These are phyloP conservation scores for Fusarium dimerum DNA, from an alignment of 2,329 filamentous ascomycete species.

Conservation along the genomic window DNA sequence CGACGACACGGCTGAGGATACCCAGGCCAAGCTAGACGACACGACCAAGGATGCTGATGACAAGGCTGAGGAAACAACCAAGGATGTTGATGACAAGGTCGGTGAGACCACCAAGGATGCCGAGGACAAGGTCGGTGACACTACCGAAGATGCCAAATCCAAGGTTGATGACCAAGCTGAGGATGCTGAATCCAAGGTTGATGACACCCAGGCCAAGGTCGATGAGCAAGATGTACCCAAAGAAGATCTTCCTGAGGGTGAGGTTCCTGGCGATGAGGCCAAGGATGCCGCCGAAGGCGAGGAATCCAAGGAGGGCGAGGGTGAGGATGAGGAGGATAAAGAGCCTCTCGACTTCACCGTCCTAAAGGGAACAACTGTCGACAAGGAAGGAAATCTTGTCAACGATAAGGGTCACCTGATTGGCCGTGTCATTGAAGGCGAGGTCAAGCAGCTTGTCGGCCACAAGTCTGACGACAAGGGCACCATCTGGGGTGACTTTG, in stretches of 20 bases:
- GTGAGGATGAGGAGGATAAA: not conserved
- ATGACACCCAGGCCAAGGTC: conserved; percentile 19
- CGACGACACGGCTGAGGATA: conserved; percentile 20
- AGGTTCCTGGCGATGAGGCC: conserved; percentile 24
- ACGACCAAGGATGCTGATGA: conserved; percentile 13
- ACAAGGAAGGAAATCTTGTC: conserved; percentile 59
- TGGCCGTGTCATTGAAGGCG: conserved; percentile 67
- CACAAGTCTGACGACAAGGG: conserved; percentile 67
- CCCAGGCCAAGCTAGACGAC: conserved; percentile 4
- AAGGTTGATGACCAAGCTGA: conserved; percentile 1
- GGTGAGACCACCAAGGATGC: conserved; percentile 4
- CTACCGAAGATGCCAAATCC: not conserved
- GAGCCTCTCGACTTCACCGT: conserved; percentile 16
- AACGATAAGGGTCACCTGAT: conserved; percentile 54
- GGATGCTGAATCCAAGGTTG: conserved; percentile 8
- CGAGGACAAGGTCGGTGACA: not conserved
- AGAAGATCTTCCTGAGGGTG: conserved; percentile 19
- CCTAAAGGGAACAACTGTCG: conserved; percentile 22
- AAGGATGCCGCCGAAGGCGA: conserved; percentile 3
- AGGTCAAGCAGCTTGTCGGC: conserved; percentile 63
- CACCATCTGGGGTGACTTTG: conserved; percentile 63
- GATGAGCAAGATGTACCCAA: conserved; percentile 21
- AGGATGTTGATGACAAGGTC: not conserved
- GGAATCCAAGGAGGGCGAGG: conserved; percentile 9
- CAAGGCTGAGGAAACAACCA: conserved; percentile 15